Base-by-base conservation (phyloP, 495 filamentous ascomycete species). In the Monascus purpureus region DNA sequence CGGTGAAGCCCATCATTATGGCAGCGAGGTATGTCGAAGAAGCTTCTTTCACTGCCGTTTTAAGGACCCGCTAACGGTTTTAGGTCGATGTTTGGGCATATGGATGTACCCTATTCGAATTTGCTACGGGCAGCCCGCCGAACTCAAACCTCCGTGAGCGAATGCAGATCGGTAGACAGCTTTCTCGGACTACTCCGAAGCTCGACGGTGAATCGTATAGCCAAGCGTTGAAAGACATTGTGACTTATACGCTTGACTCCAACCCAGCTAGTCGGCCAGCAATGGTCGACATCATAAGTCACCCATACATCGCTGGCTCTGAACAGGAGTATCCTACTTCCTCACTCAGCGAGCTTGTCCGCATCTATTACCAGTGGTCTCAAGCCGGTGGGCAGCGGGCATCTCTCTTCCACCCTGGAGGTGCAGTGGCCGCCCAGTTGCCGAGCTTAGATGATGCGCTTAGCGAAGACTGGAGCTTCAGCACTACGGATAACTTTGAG, bases 71-170 rank as follows among this genome's bases (percentile, higher is more conserved):
- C 50, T 63, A 14, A 57, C 32, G 12, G 1, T 8, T 20, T 20
- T 32, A 85, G 55, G 76, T 96, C 36, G 90, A 97, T 46, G 83
- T 93, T 25, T 97, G 90, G 90, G 85, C 88, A 1, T 93, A 85
- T 51, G 88, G 87, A 11, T 84, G 84, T 36, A 87, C 92, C 25
- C 56, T 92, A 1, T 88, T 75, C 42, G 90, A 97, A 53, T 81
- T 95, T 44, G 92, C 90, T 0, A 92, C 82, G 4, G 87, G 90
- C 4, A 68, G 76, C 9, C 85, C 90, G 4, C 90, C 90, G 0
- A 74, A 70, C 48, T 49, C 61, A 15, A 57, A 56, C 23, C 47
- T 67, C 6, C 57, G 60, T 41, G 56, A 59, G 40, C 52, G 55
- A 29, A 52, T 63, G 57, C 47, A 78, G 40, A 66, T 86, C 16